These are phyloP conservation scores for Cocos nucifera DNA, from an alignment of 176 grass and related monocot species.

Conservation along the genomic window DNA sequence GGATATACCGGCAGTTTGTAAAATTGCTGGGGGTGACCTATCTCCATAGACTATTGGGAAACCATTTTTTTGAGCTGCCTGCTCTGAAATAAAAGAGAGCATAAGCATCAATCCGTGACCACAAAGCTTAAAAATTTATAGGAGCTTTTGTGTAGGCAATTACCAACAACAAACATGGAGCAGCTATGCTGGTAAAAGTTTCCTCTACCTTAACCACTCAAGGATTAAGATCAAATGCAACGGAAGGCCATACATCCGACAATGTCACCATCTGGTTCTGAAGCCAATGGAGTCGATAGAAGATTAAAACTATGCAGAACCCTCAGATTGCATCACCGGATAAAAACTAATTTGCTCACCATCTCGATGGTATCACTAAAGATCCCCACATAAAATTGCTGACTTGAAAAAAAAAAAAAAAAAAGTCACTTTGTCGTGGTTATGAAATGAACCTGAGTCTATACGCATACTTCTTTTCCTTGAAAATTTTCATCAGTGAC, in stretches of 20 bases:
- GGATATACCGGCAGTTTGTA: constrained; percentile 93
- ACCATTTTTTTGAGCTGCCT: constrained; percentile 75
- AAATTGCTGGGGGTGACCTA: constrained; percentile 79
- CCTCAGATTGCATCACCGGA: too few species aligned
- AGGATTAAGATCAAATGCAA: constrained; percentile 93
- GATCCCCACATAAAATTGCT: too few species aligned
- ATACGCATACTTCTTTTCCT: constrained; percentile 54
- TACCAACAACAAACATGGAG: too few species aligned
- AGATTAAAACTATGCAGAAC: constrained; percentile 24
- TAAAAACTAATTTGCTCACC: constrained; percentile 9
- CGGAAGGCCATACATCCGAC: constrained; percentile 62
- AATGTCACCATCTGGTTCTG: constrained; percentile 31
- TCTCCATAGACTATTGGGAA: constrained; percentile 81
- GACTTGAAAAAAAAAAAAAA: too few species aligned
- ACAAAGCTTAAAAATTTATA: not conserved
- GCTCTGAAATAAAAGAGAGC: not conserved
- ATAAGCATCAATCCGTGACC: constrained; percentile 2
- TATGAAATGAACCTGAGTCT: not conserved
- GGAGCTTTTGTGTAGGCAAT: too few species aligned
- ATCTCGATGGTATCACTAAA: too few species aligned
- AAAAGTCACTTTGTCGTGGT: not conserved
- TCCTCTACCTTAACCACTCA: constrained; percentile 73
- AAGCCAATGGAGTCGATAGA: constrained; percentile 71
- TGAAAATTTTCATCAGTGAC: constrained; percentile 68
- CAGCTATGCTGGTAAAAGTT: not conserved